A percentile compares a stretch with the other conserved stretches of the same genome.
phyloP scores from a whole-genome alignment of 768 basidiomycete genomes.

The Lentinus brumalis region DNA sequence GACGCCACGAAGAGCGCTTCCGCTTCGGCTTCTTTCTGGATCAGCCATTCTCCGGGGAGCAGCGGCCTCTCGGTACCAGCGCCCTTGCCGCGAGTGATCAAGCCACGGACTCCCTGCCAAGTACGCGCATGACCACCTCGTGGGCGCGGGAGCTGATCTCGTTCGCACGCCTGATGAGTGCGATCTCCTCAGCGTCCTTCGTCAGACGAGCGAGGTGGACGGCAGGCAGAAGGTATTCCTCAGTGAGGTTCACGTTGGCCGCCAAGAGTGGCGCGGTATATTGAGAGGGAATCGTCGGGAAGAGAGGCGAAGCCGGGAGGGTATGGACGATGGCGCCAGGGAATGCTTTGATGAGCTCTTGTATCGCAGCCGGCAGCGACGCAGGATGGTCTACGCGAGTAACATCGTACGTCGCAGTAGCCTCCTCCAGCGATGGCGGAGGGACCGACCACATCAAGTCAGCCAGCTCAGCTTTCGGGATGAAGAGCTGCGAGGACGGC shows the following conservation, averaged over 20 bases:
- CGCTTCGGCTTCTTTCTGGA: slow-evolving; percentile 91
- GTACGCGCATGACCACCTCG: slow-evolving; percentile 88
- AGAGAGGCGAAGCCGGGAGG: slow-evolving; percentile 56
- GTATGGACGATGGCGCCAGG: slow-evolving; percentile 67
- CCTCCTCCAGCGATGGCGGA: slow-evolving; percentile 67
- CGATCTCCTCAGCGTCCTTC: slow-evolving; percentile 77
- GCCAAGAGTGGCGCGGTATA: slow-evolving; percentile 41
- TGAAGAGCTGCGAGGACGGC: slow-evolving; percentile 65
- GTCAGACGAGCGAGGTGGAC: slow-evolving; percentile 80
- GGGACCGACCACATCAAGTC: slow-evolving; percentile 91
- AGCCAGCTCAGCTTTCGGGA: slow-evolving; percentile 70
- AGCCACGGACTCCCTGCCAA: slow-evolving; percentile 73
- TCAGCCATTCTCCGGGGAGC: slow-evolving; percentile 82
- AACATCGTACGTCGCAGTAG: slow-evolving; percentile 56
- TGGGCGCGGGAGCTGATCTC: slow-evolving; percentile 88
- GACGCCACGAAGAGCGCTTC: slow-evolving; percentile 93
- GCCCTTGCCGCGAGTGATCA: slow-evolving; percentile 47
- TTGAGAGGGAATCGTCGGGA: slow-evolving; percentile 50
- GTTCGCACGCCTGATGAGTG: slow-evolving; percentile 76
- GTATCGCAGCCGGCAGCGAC: slow-evolving; percentile 48
- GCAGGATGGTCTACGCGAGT: slow-evolving; percentile 57
- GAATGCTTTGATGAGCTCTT: slow-evolving; percentile 46
- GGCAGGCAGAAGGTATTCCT: slow-evolving; percentile 70
- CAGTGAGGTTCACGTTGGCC: slow-evolving; percentile 44
- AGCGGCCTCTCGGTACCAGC: slow-evolving; percentile 46